A percentile compares a stretch with the other conserved stretches of the same genome.
Conservation (phyloP, 2,329 filamentous ascomycete genomes). For the Metarhizium rileyi region DNA sequence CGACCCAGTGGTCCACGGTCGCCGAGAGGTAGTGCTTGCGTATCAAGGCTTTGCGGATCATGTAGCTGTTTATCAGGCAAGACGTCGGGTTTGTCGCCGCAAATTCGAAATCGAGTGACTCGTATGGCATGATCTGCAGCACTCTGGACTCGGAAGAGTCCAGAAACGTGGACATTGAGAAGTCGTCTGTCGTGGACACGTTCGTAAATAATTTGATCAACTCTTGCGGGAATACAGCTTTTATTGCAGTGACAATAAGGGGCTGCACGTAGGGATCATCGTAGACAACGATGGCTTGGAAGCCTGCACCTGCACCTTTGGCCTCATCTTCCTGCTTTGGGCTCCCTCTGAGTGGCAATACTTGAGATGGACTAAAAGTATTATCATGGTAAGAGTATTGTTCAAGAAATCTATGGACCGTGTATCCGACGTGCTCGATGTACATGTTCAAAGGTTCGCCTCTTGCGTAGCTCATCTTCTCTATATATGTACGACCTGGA, state of each 20-base stretch:
- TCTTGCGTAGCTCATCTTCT: constrained; percentile 1
- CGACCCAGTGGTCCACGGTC: constrained; percentile 75
- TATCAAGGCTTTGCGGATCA: constrained; percentile 93
- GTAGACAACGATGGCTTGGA: constrained; percentile 69
- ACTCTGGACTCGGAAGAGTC: constrained; percentile 32
- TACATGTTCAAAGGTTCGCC: constrained; percentile 15
- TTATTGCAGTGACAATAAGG: constrained; percentile 65
- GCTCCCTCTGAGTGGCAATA: constrained; percentile 13
- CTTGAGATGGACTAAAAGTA: constrained; percentile 15
- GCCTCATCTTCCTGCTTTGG: not conserved
- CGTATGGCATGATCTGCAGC: constrained; percentile 79
- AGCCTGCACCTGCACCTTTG: not conserved
- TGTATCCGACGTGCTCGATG: constrained; percentile 12
- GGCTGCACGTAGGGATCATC: constrained; percentile 85
- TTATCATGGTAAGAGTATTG: constrained; percentile 23
- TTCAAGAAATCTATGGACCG: constrained; percentile 19
- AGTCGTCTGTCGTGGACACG: constrained; percentile 20
- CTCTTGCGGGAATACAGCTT: constrained; percentile 45
- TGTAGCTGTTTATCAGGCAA: constrained; percentile 74
- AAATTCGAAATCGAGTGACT: constrained; percentile 75
- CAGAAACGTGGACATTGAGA: constrained; percentile 27
- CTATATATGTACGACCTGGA: constrained; percentile 11
- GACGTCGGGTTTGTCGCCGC: constrained; percentile 51
- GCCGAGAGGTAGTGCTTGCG: constrained; percentile 87
- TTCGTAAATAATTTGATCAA: constrained; percentile 46